Conservation (phyloP, 345 rosid genomes). For the Pistacia vera region DNA sequence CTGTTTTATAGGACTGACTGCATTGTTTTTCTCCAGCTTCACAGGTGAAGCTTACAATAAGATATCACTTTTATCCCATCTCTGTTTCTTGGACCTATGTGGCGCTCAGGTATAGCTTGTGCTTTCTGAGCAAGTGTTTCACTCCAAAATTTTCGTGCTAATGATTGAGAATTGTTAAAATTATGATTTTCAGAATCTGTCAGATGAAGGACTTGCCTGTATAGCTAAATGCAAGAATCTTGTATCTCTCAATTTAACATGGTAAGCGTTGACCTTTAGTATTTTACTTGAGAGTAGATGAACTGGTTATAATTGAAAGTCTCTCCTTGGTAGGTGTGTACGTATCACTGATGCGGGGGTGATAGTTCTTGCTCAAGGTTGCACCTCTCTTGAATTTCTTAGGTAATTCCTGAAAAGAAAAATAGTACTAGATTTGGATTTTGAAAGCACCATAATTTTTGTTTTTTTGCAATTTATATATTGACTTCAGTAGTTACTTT, state of each 20-base stretch:
- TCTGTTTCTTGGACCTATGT: conserved; percentile 82
- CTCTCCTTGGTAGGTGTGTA: conserved; percentile 65
- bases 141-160: neutral
- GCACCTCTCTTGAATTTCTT: conserved; percentile 76
- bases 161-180: conserved; percentile 13
- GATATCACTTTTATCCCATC: conserved; percentile 54
- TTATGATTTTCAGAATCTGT: conserved; percentile 63
- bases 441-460: neutral
- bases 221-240: conserved; percentile 77
- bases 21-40: conserved; percentile 51
- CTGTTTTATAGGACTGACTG: conserved; percentile 11
- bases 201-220: conserved; percentile 77
- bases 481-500: neutral
- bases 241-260: conserved; percentile 77
- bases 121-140: conserved; percentile 12
- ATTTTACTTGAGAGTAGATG: conserved; percentile 10
- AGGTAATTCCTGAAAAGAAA: conserved; percentile 45
- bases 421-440: neutral
- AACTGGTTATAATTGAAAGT: conserved; percentile 14
- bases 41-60: conserved; percentile 76
- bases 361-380: conserved; percentile 69
- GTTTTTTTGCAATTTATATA: neutral
- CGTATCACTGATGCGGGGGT: conserved; percentile 76
- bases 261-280: conserved; percentile 43
- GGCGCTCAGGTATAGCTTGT: conserved; percentile 81